These are phyloP conservation scores for Candida michaelii DNA, from an alignment of 805 yeast genomes.

Conservation along the genomic window DNA sequence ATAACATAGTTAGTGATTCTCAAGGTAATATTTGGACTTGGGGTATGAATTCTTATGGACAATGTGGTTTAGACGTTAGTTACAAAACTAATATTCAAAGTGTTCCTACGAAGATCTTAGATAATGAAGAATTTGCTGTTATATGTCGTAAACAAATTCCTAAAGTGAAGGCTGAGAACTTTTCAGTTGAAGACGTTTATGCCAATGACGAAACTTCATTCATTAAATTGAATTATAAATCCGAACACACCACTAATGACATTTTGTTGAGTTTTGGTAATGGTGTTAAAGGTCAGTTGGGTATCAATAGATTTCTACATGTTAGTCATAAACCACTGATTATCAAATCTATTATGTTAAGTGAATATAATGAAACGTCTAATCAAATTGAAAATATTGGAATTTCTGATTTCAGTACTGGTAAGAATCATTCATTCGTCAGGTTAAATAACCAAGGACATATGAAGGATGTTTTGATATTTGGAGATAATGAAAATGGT, in stretches of 20 bases:
- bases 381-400: constrained; percentile 44
- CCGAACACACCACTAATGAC: constrained; percentile 18
- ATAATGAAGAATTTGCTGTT: constrained; percentile 14
- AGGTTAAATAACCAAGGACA: constrained; percentile 49
- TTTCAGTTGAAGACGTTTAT: constrained; percentile 30
- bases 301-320: constrained; percentile 73
- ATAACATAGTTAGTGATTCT: constrained; percentile 67
- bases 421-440: constrained; percentile 64
- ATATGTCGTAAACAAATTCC: constrained; percentile 32
- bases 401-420: constrained; percentile 55
- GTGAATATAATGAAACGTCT: constrained; percentile 54
- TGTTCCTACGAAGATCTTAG: constrained; percentile 50
- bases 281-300: constrained; percentile 84
- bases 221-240: constrained; percentile 24
- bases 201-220: constrained; percentile 66
- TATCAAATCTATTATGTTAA: constrained; percentile 49
- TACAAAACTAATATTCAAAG: constrained; percentile 68
- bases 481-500: constrained; percentile 85
- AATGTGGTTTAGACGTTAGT: constrained; percentile 69
- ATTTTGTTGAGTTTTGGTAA: constrained; percentile 69
- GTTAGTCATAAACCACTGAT: constrained; percentile 67
- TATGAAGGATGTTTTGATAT: constrained; percentile 58
- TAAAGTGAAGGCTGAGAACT: constrained; percentile 29
- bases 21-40: constrained; percentile 77
- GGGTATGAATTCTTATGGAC: constrained; percentile 86